Evolutionary conservation across 768 basidiomycete species (phyloP), one percentile per base, ranked within the genome.

Genomic region (Polyporus arcularius): DNA sequence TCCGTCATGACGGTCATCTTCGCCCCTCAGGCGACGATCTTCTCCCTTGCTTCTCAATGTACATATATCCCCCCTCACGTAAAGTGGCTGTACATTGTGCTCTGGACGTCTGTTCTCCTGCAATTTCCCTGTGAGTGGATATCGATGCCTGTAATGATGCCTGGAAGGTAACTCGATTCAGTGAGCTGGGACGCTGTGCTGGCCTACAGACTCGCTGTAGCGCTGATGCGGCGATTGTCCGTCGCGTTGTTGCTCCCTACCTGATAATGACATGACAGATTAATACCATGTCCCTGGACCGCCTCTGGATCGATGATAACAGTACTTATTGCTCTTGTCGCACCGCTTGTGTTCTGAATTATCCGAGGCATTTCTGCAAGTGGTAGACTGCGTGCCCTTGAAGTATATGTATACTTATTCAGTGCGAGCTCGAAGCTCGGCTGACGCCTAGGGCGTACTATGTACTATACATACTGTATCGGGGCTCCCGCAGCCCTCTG

Each of bases 41-140:
- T 58, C 58, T 57, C 61, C 54, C 52, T 61, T 62, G 61, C 56
- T 58, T 63, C 62, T 55, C 62, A 67, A 68, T 70, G 69, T 70
- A 72, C 69, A 72, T 72, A 72, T 69, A 60, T 58, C 59, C 64
- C 57, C 56, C 49, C 51, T 53, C 50, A 60, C 52, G 52, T 60
- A 55, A 61, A 57, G 59, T 54, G 55, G 57, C 63, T 64, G 63
- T 64, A 64, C 58, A 64, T 64, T 64, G 53, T n/a, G 62, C 57
- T 63, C 57, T 63, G 57, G 57, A 54, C 54, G 57, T 55, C 39
- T 39, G 41, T 55, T 53, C 51, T 53, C 26, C 58, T 57, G 15
- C 48, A 16, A 15, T 43, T 16, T 43, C 9, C 42, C 15, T 16
- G 42, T 14, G 42, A 18, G 42, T 10, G 15, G 14, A 43, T 6